Conservation (phyloP, 495 filamentous ascomycete genomes). For the Podospora didyma region DNA sequence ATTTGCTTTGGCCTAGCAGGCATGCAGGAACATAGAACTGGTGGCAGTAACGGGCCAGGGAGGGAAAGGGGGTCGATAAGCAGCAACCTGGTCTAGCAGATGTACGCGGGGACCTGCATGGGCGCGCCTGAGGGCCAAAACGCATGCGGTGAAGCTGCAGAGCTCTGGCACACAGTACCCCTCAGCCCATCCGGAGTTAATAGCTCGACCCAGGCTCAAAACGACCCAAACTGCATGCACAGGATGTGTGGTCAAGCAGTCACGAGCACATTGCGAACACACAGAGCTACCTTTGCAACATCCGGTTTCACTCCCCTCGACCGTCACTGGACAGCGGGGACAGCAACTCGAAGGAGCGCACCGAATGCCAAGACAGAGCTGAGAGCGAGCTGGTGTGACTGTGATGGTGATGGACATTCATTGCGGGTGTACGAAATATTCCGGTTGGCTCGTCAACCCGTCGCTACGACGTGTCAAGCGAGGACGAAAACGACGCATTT, state of each 20-base stretch:
- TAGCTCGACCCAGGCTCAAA: background rate
- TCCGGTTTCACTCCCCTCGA: background rate
- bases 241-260: background rate
- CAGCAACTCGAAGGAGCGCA: background rate
- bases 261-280: background rate
- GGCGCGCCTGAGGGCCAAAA: constrained; percentile 17
- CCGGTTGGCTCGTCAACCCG: constrained; percentile 1
- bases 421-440: background rate
- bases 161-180: constrained; percentile 6
- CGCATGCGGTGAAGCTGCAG: constrained; percentile 19
- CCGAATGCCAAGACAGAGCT: background rate
- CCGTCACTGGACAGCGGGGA: background rate
- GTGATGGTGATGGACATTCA: background rate
- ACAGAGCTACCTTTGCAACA: background rate
- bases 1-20: background rate
- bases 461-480: background rate
- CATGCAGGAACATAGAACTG: constrained; percentile 20
- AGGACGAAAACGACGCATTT: constrained; percentile 4
- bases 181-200: background rate
- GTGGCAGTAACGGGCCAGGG: constrained; percentile 10
- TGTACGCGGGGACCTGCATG: constrained; percentile 25
- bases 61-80: constrained; percentile 15
- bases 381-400: background rate
- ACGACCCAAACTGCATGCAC: background rate
- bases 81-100: constrained; percentile 12